Base-by-base conservation (phyloP, 768 basidiomycete species). In the Russula virescens region DNA sequence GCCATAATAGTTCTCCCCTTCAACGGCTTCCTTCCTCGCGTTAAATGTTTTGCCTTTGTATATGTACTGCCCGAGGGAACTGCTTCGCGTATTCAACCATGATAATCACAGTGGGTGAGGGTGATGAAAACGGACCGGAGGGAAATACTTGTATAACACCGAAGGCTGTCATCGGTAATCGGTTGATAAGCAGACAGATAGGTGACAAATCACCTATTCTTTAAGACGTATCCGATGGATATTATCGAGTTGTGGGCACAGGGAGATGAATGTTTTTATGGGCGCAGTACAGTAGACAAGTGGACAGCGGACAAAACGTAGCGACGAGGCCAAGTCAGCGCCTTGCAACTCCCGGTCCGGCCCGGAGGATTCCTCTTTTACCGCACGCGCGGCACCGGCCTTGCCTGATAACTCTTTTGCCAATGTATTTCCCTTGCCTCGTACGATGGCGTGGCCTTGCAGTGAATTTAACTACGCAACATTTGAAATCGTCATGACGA, bases 1-100 rank as follows among this genome's bases (percentile, higher is more conserved):
- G 8, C 96, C 95, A 79, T 91, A 92, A 71, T 99, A 99, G 68
- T 97, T 94, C 72, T 98, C 96, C 0, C 91, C 94, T 0, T 94
- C 89, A 10, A 97, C 97, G 0, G 96, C 98, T 78, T 99, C 97
- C 73, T 99, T 98, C 53, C 96, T 83, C 6, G 97, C 97, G 69
- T 99, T 98, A 79, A 99, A 99, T 75, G 98, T 99, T 80, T 99
- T 99, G 51, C 97, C 97, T 74, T 99, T 98, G 76, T 98, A 96
- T 58, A 99, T 90, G 71, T 98, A 99, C 76, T 99, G 96, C 52
- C 95, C 97, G 69, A 97, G 98, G 3, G 92, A 91, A 69, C 94
- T 95, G 70, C 89, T 90, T 68, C 91, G 86, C 90, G 90, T 92
- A 49, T 8, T 51, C 35, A 35, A 38, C n/a, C 3, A 13, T 60